These are phyloP conservation scores for Porcisia hertigi DNA, from an alignment of 208 protist genomes.

Conservation along the genomic window DNA sequence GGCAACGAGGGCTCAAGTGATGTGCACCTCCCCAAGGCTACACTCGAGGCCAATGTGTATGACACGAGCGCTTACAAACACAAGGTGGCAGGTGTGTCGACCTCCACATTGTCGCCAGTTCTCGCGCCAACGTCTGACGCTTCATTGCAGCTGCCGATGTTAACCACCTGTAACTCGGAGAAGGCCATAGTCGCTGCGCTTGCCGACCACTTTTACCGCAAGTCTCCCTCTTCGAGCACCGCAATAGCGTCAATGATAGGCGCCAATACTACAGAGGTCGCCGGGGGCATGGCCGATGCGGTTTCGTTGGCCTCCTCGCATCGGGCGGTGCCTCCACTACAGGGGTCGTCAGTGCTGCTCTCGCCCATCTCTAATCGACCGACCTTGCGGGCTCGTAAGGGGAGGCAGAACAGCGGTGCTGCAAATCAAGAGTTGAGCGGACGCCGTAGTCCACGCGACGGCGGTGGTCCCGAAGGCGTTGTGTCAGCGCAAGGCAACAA, in stretches of 20 bases:
- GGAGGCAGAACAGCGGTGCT: neutral
- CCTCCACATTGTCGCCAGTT: neutral
- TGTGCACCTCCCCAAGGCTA: neutral
- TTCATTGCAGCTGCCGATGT: constrained; percentile 29
- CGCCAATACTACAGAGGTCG: neutral
- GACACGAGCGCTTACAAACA: constrained; percentile 1
- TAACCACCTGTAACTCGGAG: constrained; percentile 7
- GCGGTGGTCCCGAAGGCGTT: neutral
- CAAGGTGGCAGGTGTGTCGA: neutral
- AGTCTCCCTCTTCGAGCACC: constrained; percentile 1
- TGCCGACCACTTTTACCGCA: neutral
- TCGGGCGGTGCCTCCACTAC: neutral
- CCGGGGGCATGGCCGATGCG: neutral
- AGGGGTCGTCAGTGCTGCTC: no score
- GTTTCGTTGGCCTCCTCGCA: neutral
- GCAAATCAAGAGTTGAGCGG: neutral
- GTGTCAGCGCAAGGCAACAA: neutral
- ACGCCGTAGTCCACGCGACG: neutral
- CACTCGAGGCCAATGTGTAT: neutral
- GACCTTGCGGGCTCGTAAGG: neutral
- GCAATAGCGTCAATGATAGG: neutral
- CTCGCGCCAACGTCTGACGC: neutral
- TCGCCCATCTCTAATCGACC: neutral
- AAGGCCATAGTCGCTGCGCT: neutral
- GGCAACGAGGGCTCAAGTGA: neutral